These are phyloP conservation scores for Plasmodium yoelii DNA, from an alignment of 169 alveolate species.

Conservation along the genomic window DNA sequence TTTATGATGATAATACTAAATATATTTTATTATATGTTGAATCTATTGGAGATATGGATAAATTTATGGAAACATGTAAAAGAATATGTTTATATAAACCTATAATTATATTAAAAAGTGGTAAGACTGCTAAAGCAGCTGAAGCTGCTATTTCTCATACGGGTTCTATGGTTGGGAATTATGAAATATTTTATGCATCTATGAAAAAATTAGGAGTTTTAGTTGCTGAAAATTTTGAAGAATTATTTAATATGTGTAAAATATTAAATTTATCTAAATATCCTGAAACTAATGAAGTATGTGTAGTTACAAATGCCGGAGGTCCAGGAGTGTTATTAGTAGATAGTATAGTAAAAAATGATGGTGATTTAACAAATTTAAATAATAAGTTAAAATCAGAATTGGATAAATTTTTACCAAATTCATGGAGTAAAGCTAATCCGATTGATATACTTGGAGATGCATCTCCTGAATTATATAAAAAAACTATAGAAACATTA, in stretches of 20 bases:
- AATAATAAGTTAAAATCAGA: constrained; percentile 63
- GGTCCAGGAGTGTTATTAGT: constrained; percentile 88
- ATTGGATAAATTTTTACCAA: constrained; percentile 81
- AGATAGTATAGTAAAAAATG: constrained; percentile 81
- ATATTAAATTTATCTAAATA: constrained; percentile 76
- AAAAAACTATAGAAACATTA: constrained; percentile 80
- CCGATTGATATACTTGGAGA: constrained; percentile 90
- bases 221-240: constrained; percentile 83
- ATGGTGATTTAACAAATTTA: constrained; percentile 80
- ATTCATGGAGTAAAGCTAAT: constrained; percentile 85
- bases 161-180: constrained; percentile 87
- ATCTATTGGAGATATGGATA: constrained; percentile 84
- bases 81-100: constrained; percentile 84
- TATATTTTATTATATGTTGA: constrained; percentile 85
- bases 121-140: constrained; percentile 85
- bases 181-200: constrained; percentile 85
- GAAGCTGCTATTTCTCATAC: constrained; percentile 89
- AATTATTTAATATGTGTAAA: constrained; percentile 82
- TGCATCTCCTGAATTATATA: constrained; percentile 85
- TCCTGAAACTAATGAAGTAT: constrained; percentile 82
- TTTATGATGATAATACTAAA: constrained; percentile 82
- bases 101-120: constrained; percentile 86
- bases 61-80: constrained; percentile 82
- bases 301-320: constrained; percentile 88
- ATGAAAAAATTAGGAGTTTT: constrained; percentile 84